Evolutionary conservation across 1,139 yeast genomes (phyloP), one percentile per base, ranked within the genome.

Genomic region (Hansenula lynferdii): DNA sequence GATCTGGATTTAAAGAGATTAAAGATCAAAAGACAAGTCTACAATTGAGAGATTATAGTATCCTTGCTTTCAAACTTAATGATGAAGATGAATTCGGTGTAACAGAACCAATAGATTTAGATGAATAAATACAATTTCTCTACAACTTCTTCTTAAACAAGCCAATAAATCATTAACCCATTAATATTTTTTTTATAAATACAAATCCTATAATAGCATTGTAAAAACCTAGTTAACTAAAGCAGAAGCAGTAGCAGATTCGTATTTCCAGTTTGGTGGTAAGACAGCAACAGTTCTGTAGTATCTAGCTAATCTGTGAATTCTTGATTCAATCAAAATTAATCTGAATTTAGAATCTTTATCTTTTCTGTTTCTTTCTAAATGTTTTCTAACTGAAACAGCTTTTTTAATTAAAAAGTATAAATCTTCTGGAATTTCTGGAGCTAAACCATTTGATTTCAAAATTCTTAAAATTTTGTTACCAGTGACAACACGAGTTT

Each of bases 251-350:
- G 98, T 94, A 69, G 98, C 95, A 60, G 98, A 90, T 80, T 92
- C 98, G 95, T 85, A 92, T 81, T 92, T 92, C 97, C 97, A 92
- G 92, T 85, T 89, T 70, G 98, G 97, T 65, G 98, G 97, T 69
- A 92, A 85, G 66, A 92, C 97, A 68, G 95, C 79, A 63, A 87
- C 95, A 64, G 96, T 86, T 87, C 96, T 90, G 96, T 92, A 92
- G 94, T 92, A 92, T 82, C 99, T 87, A 62, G 98, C 96, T 72
- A 92, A 86, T 85, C 99, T 92, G 95, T 92, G 99, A 79, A 92
- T 92, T 87, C 98, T 89, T 56, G 97, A 90, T 80, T 92, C 99
- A 70, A 94, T 89, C 75, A 92, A 85, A 92, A 92, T 92, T 69
- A 92, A 87, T 85, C 99, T 89, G 95, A 94, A 92, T 80, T 92